A percentile compares a stretch with the other conserved stretches of the same genome.
These are phyloP conservation scores for Dentiscutata heterogama DNA, from an alignment of 371 early-diverging fungal genomes.

Conservation along the genomic window DNA sequence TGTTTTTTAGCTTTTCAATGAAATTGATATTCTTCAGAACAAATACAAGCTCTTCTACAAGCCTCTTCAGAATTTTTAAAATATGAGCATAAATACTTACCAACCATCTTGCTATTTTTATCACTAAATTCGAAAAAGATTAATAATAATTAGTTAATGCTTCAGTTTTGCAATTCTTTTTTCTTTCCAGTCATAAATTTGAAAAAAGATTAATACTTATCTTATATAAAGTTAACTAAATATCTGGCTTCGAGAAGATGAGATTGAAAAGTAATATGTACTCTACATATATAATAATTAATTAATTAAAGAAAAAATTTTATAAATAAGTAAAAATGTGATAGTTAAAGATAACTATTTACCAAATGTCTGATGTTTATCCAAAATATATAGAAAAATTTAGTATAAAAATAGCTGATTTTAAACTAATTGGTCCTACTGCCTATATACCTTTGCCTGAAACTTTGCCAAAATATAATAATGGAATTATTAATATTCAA, in stretches of 20 bases:
- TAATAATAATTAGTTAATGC: slow-evolving; percentile 28
- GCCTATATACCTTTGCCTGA: slow-evolving; percentile 11
- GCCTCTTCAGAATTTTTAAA: background rate
- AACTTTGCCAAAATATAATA: slow-evolving; percentile 39
- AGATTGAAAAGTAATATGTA: background rate
- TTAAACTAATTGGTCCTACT: slow-evolving; percentile 21
- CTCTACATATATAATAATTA: background rate
- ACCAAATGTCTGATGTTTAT: slow-evolving; percentile 34
- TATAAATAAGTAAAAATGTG: slow-evolving; percentile 13
- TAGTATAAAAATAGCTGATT: slow-evolving; percentile 40
- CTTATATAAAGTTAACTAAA: background rate
- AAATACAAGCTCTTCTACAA: background rate
- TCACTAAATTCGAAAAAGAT: slow-evolving; percentile 11
- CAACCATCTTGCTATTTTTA: slow-evolving; percentile 5
- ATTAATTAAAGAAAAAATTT: slow-evolving; percentile 38
- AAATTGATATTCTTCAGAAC: background rate
- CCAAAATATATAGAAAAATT: slow-evolving; percentile 38
- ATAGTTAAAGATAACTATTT: slow-evolving; percentile 14
- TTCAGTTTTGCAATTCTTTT: slow-evolving; percentile 1
- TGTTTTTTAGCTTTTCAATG: slow-evolving; percentile 35
- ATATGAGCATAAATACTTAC: slow-evolving; percentile 7
- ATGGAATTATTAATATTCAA: slow-evolving; percentile 42
- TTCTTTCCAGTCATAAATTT: too few relatives aligned
- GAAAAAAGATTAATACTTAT: too few relatives aligned
- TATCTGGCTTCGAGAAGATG: background rate